Evolutionary conservation across 73 alveolate genomes (phyloP).

Genomic region (Paramecium caudatum): DNA sequence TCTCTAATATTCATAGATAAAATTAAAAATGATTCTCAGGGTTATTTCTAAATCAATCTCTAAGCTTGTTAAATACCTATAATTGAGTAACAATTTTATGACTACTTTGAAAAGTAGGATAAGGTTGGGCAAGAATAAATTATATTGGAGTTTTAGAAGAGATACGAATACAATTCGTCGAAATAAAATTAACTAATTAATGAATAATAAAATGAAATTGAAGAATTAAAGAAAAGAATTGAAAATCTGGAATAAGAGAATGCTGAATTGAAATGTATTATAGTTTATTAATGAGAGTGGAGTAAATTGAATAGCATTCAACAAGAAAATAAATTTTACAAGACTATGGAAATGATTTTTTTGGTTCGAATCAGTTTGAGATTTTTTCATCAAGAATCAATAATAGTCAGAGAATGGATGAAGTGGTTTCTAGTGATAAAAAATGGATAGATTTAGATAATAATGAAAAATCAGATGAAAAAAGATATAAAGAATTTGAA

Average conservation of each 20-base stretch:
- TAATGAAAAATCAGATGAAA: constrained; percentile 23
- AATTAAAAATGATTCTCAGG: not conserved
- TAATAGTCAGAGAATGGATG: constrained; percentile 7
- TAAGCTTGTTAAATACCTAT: not conserved
- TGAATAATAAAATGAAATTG: not conserved
- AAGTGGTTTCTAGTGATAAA: not conserved
- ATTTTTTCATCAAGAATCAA: constrained; percentile 3
- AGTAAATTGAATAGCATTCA: not conserved
- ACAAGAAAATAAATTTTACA: not conserved
- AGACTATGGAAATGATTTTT: constrained; percentile 8
- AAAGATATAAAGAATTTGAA: not conserved
- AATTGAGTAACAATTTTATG: constrained; percentile 22
- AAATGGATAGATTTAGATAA: constrained; percentile 39
- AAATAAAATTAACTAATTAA: constrained; percentile 12
- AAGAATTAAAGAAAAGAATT: not conserved
- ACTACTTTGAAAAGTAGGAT: not conserved
- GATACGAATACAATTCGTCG: not conserved
- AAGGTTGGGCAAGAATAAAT: not conserved
- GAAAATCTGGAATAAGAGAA: not conserved
- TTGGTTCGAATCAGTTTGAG: not conserved
- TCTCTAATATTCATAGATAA: not conserved
- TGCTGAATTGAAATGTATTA: not conserved
- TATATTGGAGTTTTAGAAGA: not conserved
- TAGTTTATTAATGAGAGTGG: too few species aligned
- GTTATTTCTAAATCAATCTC: not conserved